Evolutionary conservation across 768 basidiomycete genomes (phyloP).

Genomic region (Hemileccinum rubropunctum): DNA sequence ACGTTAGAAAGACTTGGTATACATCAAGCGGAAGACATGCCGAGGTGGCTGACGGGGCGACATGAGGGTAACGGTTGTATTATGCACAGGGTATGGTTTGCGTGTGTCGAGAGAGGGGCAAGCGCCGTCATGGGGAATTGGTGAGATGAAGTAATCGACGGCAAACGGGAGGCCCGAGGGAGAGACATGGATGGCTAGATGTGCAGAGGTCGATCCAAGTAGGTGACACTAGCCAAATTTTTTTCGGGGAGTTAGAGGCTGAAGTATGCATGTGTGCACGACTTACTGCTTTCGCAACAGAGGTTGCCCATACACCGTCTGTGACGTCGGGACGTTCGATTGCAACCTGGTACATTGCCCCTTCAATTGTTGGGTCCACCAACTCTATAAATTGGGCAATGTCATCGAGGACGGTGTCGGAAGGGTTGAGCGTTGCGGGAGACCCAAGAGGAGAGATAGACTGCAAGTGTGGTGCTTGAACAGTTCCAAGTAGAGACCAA

Average conservation of each 20-base stretch:
- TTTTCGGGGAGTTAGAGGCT: constrained; percentile 6
- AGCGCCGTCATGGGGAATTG: constrained; percentile 65
- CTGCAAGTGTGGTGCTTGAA: constrained; percentile 22
- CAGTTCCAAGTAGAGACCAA: constrained; percentile 27
- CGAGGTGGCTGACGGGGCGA: constrained; percentile 51
- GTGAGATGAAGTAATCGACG: constrained; percentile 69
- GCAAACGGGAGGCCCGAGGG: constrained; percentile 52
- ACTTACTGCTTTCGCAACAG: constrained; percentile 41
- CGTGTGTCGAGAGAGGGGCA: constrained; percentile 41
- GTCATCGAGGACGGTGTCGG: constrained; percentile 45
- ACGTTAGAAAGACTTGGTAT: constrained; percentile 1
- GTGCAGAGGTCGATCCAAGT: constrained; percentile 48
- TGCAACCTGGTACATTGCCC: constrained; percentile 70
- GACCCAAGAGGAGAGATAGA: constrained; percentile 37
- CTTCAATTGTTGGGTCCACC: constrained; percentile 37
- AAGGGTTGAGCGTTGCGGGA: constrained; percentile 35
- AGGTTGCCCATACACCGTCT: constrained; percentile 34
- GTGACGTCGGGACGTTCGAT: constrained; percentile 46
- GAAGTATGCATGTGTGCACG: constrained; percentile 55
- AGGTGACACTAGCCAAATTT: constrained; percentile 61
- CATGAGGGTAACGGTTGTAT: constrained; percentile 56
- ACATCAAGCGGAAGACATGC: constrained; percentile 36
- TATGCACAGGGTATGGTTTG: constrained; percentile 29
- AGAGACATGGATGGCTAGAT: constrained; percentile 54
- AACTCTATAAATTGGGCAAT: constrained; percentile 42